Conservation (phyloP, 495 filamentous ascomycete genomes). For the Penicillium pulvis region DNA sequence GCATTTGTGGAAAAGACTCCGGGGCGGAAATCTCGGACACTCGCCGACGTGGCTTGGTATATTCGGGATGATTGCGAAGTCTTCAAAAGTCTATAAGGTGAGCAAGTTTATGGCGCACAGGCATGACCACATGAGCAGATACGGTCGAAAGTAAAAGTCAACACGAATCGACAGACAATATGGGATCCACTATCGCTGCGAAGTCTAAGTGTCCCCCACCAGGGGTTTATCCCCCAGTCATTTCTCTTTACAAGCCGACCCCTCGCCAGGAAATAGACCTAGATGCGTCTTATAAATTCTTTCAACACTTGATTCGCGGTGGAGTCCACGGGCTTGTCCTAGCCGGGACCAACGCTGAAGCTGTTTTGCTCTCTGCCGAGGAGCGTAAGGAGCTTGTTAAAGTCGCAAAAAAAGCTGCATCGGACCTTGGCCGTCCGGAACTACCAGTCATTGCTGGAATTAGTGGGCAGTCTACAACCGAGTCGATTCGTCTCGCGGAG, state of each 20-base stretch:
- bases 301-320: slow-evolving; percentile 29
- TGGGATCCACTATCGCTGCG: slow-evolving; percentile 25
- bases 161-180: slow-evolving; percentile 12
- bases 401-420: slow-evolving; percentile 49
- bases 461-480: slow-evolving; percentile 59
- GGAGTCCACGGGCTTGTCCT: slow-evolving; percentile 55
- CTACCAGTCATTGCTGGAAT: slow-evolving; percentile 61
- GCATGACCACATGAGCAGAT: background rate
- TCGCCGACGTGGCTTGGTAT: slow-evolving; percentile 12
- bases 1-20: slow-evolving; percentile 25
- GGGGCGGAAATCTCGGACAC: slow-evolving; percentile 23
- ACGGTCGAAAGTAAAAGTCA: background rate
- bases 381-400: slow-evolving; percentile 52
- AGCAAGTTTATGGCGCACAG: background rate
- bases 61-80: background rate
- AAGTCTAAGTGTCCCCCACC: slow-evolving; percentile 32
- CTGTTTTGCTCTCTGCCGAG: slow-evolving; percentile 56
- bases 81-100: slow-evolving; percentile 4
- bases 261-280: slow-evolving; percentile 43
- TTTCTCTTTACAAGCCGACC: slow-evolving; percentile 39
- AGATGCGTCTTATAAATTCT: slow-evolving; percentile 39
- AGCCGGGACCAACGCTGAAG: slow-evolving; percentile 62
- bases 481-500: slow-evolving; percentile 65
- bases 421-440: slow-evolving; percentile 58
- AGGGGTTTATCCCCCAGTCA: slow-evolving; percentile 43